These are phyloP conservation scores for Ophiostoma himal-ulmi DNA, from an alignment of 2,329 filamentous ascomycete genomes.

Conservation along the genomic window DNA sequence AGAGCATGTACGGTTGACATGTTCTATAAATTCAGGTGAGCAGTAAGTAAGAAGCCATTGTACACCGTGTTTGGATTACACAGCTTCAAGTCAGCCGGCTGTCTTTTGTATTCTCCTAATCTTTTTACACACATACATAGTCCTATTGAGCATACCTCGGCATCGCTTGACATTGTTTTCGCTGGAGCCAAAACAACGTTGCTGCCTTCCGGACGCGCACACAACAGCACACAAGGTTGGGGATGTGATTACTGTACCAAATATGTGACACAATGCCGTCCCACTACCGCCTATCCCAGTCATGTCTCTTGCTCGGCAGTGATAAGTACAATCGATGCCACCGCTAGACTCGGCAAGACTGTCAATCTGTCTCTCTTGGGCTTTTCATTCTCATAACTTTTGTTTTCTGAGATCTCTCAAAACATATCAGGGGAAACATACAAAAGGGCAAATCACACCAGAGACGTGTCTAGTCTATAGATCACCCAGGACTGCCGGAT, in stretches of 20 bases:
- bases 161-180: too few relatives aligned
- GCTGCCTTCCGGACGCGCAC: too few relatives aligned
- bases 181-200: too few relatives aligned
- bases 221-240: not conserved
- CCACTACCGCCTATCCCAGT: not conserved
- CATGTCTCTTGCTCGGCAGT: not conserved
- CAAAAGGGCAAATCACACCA: not conserved
- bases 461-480: not conserved
- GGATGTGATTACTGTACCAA: not conserved
- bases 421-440: not conserved
- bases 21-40: too few relatives aligned
- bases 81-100: not conserved
- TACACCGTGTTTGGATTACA: not conserved
- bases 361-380: not conserved
- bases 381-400: not conserved
- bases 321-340: not conserved
- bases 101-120: not conserved
- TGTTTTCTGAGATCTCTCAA: not conserved
- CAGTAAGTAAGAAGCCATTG: not conserved
- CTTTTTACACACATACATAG: not conserved
- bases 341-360: too few relatives aligned
- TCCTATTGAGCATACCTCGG: too few relatives aligned
- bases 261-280: not conserved
- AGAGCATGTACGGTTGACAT: too few relatives aligned
- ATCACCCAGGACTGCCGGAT: not conserved